Base-by-base conservation (phyloP, 2,329 filamentous ascomycete genomes). In the Calonectria pseudoturangicola region DNA sequence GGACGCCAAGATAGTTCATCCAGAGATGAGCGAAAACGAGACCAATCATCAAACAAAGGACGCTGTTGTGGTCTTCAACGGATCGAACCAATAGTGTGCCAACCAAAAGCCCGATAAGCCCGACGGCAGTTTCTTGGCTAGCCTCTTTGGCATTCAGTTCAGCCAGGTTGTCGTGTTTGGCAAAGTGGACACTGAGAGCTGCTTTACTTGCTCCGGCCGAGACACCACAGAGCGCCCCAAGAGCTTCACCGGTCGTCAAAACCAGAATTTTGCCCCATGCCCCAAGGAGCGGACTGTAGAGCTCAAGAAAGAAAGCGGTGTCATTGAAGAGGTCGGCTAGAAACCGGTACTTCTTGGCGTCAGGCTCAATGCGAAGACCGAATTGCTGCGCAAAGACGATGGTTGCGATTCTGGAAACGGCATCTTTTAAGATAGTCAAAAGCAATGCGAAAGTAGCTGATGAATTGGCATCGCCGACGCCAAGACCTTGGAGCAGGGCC, bases 131-230 rank as follows among this genome's bases (percentile, higher is more conserved):
- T 85, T 98, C 97, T 85, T 98, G 97, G 76, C 94, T 97, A 15
- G 95, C 95, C 82, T 98, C 96, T 89, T 98, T 92, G 70, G 96
- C 96, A 85, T 98, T 98, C 70, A 99, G 88, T 83, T 98, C 96
- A 2, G 95, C 96, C 54, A 98, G 85, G 82, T 98, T 98, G 45
- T 95, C 94, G 81, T 92, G 92, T 76, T 89, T 91, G 10, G 96
- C 95, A 87, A 99, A 98, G 84, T 99, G 97, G 13, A 95, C 94
- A 81, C 94, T 97, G 77, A 99, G 85, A 73, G 94, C 96, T 2
- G 96, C 96, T 84, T 98, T 98, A 75, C 94, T 94, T 68, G 95
- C 95, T 15, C 94, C 95, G 0, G 95, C 96, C 0, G 96, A 94
- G 6, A 98, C 95, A 30, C 96, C 97, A 81, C 97, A 98, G 0